phyloP scores from a whole-genome alignment of 1,284 basidiomycete species.

The Tremellales sp. region DNA sequence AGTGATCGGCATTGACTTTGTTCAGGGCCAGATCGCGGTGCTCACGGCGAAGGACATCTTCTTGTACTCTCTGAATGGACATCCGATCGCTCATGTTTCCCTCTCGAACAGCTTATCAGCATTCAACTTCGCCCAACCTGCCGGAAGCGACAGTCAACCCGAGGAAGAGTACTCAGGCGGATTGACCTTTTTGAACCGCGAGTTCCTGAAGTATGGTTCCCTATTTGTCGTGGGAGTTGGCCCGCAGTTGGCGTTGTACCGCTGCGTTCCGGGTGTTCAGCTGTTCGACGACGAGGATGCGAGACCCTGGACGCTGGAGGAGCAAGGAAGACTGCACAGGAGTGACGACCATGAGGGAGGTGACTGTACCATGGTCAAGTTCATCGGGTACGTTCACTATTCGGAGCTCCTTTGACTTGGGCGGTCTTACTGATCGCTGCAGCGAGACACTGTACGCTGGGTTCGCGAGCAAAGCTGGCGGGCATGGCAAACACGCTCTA shows the following conservation, averaged over 20 bases:
- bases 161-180: slow-evolving; percentile 36
- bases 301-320: slow-evolving; percentile 40
- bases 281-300: slow-evolving; percentile 25
- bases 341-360: slow-evolving; percentile 31
- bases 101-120: slow-evolving; percentile 11
- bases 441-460: slow-evolving; percentile 47
- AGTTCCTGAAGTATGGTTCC: slow-evolving; percentile 39
- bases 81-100: slow-evolving; percentile 38
- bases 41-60: slow-evolving; percentile 37
- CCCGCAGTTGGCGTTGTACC: slow-evolving; percentile 29
- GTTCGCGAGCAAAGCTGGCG: slow-evolving; percentile 22
- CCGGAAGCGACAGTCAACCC: neutral
- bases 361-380: slow-evolving; percentile 38
- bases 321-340: slow-evolving; percentile 32
- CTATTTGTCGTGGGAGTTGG: slow-evolving; percentile 42
- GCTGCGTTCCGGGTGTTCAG: slow-evolving; percentile 31
- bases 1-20: neutral
- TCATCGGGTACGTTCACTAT: slow-evolving; percentile 37
- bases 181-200: slow-evolving; percentile 42
- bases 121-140: slow-evolving; percentile 8
- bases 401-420: neutral
- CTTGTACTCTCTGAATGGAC: slow-evolving; percentile 47
- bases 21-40: slow-evolving; percentile 44
- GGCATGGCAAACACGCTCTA: slow-evolving; percentile 26
- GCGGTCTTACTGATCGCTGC: neutral